Evolutionary conservation across 2,329 filamentous ascomycete species (phyloP).

Genomic region (Corinectria fuckeliana): DNA sequence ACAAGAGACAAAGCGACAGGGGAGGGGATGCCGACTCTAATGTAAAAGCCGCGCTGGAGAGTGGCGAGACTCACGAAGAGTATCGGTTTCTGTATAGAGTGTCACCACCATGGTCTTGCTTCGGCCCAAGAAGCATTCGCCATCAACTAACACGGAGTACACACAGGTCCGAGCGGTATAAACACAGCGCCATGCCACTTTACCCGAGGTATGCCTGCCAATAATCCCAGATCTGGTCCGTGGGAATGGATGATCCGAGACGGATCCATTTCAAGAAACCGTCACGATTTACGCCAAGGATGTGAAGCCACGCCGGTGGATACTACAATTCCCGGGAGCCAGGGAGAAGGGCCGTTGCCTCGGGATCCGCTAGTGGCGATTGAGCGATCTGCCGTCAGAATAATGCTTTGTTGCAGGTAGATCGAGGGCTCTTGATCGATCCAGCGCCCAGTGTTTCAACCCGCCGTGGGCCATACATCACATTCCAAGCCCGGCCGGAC

Average conservation of each 20-base stretch:
- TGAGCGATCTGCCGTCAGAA: not conserved
- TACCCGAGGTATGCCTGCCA: conserved; percentile 17
- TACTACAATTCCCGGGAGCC: conserved; percentile 28
- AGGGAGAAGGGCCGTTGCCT: conserved; percentile 22
- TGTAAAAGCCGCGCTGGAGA: not conserved
- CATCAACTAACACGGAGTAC: conserved; percentile 53
- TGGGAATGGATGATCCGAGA: conserved; percentile 32
- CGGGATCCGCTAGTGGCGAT: not conserved
- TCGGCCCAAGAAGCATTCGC: conserved; percentile 13
- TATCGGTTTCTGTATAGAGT: not conserved
- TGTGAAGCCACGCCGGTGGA: conserved; percentile 23
- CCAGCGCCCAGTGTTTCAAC: conserved; percentile 24
- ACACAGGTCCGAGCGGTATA: conserved; percentile 27
- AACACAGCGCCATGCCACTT: conserved; percentile 9
- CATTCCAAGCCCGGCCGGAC: conserved; percentile 31
- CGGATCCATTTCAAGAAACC: conserved; percentile 16
- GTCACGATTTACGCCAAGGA: conserved; percentile 20
- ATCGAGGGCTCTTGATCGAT: conserved; percentile 16
- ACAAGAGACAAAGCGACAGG: not conserved
- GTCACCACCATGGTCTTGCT: not conserved
- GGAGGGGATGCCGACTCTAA: not conserved
- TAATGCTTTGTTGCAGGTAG: not conserved
- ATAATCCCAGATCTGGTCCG: conserved; percentile 19
- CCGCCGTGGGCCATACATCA: conserved; percentile 22
- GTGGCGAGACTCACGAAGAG: not conserved